Percentiles rank a stretch among this genome's conserved stretches.
Evolutionary conservation across 2,329 filamentous ascomycete genomes (phyloP).

Genomic region (Colletotrichum sp.): DNA sequence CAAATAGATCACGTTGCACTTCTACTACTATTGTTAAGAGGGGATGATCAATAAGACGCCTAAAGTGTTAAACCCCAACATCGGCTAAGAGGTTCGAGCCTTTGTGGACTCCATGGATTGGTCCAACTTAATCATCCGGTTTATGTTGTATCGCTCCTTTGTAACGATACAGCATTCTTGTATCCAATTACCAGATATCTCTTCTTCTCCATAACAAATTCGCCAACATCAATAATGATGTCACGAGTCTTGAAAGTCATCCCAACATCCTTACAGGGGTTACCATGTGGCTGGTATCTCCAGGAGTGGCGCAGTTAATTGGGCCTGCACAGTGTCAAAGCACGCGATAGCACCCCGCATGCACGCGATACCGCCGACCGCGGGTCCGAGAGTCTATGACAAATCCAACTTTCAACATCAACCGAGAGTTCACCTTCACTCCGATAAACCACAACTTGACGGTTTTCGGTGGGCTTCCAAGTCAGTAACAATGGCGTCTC

Average conservation of each 20-base stretch:
- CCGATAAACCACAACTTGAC: neutral
- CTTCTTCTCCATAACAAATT: neutral
- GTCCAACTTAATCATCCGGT: neutral
- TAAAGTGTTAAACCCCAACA: neutral
- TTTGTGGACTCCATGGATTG: neutral
- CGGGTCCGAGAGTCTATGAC: slow-evolving; percentile 5
- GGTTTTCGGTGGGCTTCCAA: neutral
- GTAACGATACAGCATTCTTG: too few species aligned
- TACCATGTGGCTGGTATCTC: neutral
- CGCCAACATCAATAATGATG: neutral
- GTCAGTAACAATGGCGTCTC: neutral
- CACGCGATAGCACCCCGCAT: slow-evolving; percentile 20
- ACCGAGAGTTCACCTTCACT: neutral
- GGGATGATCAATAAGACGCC: neutral
- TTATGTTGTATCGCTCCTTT: neutral
- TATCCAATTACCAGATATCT: neutral
- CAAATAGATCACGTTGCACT: neutral
- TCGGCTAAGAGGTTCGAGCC: neutral
- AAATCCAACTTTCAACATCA: neutral
- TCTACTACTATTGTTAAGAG: neutral
- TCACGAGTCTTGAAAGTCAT: neutral
- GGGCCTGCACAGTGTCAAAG: neutral
- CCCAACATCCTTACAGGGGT: neutral
- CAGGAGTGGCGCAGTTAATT: neutral
- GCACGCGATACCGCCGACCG: slow-evolving; percentile 15